A percentile compares a stretch with the other conserved stretches of the same genome.
Evolutionary conservation across 805 yeast species (phyloP).

Genomic region (Candida schatavii): DNA sequence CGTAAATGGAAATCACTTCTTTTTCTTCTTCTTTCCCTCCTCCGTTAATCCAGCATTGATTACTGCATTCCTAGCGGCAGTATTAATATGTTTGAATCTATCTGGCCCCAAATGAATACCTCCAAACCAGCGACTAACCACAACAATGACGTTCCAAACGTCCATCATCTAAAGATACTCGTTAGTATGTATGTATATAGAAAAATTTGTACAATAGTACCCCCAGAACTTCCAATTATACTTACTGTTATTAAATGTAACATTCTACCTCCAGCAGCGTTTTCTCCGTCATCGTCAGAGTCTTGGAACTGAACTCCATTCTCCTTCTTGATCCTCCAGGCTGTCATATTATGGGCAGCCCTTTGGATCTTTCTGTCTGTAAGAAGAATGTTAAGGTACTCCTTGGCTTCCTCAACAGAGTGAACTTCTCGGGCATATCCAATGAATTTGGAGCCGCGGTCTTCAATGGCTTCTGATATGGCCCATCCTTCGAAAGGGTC

Average conservation of each 20-base stretch:
- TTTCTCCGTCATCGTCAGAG: constrained; percentile 95
- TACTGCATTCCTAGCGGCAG: constrained; percentile 83
- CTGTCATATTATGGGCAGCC: constrained; percentile 80
- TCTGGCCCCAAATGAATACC: constrained; percentile 92
- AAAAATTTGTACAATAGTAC: background rate
- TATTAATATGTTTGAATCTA: constrained; percentile 88
- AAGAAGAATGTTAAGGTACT: constrained; percentile 48
- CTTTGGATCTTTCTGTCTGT: constrained; percentile 64
- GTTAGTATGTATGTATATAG: constrained; percentile 26
- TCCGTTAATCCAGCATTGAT: constrained; percentile 54
- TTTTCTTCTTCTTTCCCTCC: constrained; percentile 22
- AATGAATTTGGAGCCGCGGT: constrained; percentile 81
- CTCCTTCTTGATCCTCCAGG: constrained; percentile 70
- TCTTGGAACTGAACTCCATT: constrained; percentile 68
- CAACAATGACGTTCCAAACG: constrained; percentile 80
- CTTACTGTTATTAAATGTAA: constrained; percentile 68
- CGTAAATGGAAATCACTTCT: constrained; percentile 9
- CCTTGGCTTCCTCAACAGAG: constrained; percentile 66
- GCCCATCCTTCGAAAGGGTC: constrained; percentile 73
- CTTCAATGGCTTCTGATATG: constrained; percentile 72
- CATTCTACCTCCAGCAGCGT: constrained; percentile 91
- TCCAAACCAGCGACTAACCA: constrained; percentile 90
- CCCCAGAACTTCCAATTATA: constrained; percentile 8
- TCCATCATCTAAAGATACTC: constrained; percentile 54
- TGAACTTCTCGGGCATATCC: constrained; percentile 66